These are phyloP conservation scores for Xylariaceae sp. DNA, from an alignment of 2,329 filamentous ascomycete genomes.

Conservation along the genomic window DNA sequence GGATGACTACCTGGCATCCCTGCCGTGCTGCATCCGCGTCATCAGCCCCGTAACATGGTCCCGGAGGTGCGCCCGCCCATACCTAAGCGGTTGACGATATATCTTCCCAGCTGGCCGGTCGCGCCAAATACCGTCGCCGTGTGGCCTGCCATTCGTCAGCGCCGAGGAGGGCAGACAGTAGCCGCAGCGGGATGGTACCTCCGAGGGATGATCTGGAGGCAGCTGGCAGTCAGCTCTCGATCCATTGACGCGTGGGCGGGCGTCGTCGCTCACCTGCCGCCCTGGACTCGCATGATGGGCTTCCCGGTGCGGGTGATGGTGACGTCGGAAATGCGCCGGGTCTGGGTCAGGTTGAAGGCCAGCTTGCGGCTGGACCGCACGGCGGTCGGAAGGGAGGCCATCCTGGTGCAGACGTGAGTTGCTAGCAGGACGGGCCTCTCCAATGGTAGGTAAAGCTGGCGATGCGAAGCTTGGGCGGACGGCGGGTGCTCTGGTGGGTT, in stretches of 20 bases:
- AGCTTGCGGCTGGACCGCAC: constrained; percentile 45
- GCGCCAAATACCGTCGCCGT: constrained; percentile 97
- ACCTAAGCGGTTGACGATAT: constrained; percentile 94
- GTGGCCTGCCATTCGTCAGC: constrained; percentile 55
- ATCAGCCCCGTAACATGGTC: constrained; percentile 15
- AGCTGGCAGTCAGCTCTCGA: constrained; percentile 7
- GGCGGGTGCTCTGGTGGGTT: constrained; percentile 12
- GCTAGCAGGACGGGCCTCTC: constrained; percentile 25
- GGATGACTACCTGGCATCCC: constrained; percentile 90
- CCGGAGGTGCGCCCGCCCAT: constrained; percentile 6
- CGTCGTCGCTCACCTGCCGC: constrained; percentile 64
- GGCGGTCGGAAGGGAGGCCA: constrained; percentile 50
- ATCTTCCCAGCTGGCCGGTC: constrained; percentile 89
- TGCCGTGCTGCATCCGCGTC: constrained; percentile 58
- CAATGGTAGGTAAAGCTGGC: constrained; percentile 19
- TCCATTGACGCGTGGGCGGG: constrained; percentile 13
- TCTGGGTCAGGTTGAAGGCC: constrained; percentile 39
- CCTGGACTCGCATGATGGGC: constrained; percentile 80
- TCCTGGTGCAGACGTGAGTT: constrained; percentile 31
- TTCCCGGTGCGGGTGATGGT: constrained; percentile 93
- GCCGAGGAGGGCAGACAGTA: constrained; percentile 6
- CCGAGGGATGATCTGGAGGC: constrained; percentile 66
- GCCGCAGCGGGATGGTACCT: constrained; percentile 46
- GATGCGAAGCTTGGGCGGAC: constrained; percentile 7
- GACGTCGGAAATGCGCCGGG: constrained; percentile 66